Evolutionary conservation across 805 yeast genomes (phyloP).

Genomic region (Saccharomycopsis sp.): DNA sequence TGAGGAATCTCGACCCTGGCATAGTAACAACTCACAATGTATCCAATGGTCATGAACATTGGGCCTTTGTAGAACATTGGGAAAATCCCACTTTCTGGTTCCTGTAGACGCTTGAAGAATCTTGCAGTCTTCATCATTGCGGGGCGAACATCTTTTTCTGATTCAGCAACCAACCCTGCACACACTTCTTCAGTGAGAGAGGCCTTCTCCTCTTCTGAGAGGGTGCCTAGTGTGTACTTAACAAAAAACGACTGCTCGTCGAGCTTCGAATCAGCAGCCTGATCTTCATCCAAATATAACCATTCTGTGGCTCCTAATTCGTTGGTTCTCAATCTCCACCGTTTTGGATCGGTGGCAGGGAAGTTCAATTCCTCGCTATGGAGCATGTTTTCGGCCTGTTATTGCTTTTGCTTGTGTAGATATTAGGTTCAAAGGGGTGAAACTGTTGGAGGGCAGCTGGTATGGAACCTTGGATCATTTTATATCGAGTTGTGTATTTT

Average conservation of each 20-base stretch:
- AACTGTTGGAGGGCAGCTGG: no score
- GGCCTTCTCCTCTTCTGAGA: conserved; percentile 23
- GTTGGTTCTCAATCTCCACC: conserved; percentile 72
- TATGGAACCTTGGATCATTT: no score
- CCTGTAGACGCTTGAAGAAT: conserved; percentile 67
- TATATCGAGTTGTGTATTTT: no score
- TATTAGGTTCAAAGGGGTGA: no score
- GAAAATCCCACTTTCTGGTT: conserved; percentile 69
- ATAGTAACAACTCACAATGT: conserved; percentile 66
- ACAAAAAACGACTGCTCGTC: conserved; percentile 44
- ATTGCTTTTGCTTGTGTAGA: no score
- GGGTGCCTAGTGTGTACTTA: conserved; percentile 40
- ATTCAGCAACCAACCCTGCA: background rate
- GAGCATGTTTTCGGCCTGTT: no score
- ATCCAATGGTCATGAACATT: conserved; percentile 93
- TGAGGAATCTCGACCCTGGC: conserved; percentile 63
- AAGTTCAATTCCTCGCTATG: conserved; percentile 62
- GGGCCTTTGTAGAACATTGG: conserved; percentile 97
- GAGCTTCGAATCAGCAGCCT: conserved; percentile 30
- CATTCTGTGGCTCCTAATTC: conserved; percentile 75
- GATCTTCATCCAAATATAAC: conserved; percentile 51
- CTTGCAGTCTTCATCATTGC: conserved; percentile 51
- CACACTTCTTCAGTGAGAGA: conserved; percentile 25
- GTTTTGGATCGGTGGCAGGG: conserved; percentile 56
- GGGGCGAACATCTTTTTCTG: background rate